Percentiles rank a stretch among this genome's conserved stretches.
Conservation (phyloP, 345 rosid genomes). For the Pistacia vera region DNA sequence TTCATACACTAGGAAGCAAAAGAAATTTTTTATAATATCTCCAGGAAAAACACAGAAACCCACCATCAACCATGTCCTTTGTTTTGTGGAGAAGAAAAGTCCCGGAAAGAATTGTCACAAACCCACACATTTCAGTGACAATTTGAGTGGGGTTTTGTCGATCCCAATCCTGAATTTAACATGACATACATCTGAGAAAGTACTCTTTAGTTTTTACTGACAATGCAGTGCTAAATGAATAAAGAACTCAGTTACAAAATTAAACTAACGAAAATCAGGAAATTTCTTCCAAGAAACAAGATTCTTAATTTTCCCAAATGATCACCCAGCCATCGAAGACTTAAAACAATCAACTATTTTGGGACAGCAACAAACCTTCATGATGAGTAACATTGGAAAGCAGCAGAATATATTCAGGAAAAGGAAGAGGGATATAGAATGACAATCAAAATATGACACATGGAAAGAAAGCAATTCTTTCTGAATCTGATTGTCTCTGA, state of each 20-base stretch:
- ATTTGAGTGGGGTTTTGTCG: constrained; percentile 81
- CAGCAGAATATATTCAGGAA: not conserved
- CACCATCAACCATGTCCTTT: constrained; percentile 74
- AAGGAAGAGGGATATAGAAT: not conserved
- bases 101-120: constrained; percentile 80
- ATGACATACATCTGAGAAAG: not conserved
- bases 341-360: not conserved
- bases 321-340: not conserved
- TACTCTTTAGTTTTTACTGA: no score
- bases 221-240: not conserved
- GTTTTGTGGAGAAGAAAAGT: constrained; percentile 89
- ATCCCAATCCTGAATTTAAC: constrained; percentile 71
- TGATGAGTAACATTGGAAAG: not conserved
- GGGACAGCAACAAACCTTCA: not conserved
- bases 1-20: constrained; percentile 16
- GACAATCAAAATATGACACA: not conserved
- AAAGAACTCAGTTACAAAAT: not conserved
- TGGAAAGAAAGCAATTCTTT: not conserved
- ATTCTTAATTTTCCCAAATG: not conserved
- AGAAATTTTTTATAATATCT: not conserved
- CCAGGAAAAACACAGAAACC: constrained; percentile 21
- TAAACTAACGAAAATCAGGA: not conserved
- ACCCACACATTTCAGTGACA: constrained; percentile 80
- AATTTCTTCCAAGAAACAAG: not conserved
- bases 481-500: not conserved